phyloP scores from a whole-genome alignment of 1,139 yeast species.

The Meyerozyma sp. region DNA sequence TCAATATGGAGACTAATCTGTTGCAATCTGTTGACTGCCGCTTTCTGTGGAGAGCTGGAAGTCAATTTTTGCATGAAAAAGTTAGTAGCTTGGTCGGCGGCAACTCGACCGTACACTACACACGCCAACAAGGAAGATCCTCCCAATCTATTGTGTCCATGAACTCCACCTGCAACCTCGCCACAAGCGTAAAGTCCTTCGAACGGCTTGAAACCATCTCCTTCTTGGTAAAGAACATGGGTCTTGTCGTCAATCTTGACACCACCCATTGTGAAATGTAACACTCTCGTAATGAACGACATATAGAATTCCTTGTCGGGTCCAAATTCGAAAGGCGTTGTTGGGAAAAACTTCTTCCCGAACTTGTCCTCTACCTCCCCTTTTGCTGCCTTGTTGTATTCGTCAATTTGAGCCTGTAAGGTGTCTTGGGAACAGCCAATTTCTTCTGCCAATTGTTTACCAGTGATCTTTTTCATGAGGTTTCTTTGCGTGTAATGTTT shows the following conservation, averaged over 20 bases:
- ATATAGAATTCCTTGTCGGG: slow-evolving; percentile 35
- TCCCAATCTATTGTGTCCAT: slow-evolving; percentile 71
- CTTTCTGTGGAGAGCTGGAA: slow-evolving; percentile 5
- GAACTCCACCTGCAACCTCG: slow-evolving; percentile 79
- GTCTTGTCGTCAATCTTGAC: slow-evolving; percentile 58
- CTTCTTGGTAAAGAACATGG: slow-evolving; percentile 44
- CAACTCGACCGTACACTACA: slow-evolving; percentile 72
- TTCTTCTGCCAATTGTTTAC: slow-evolving; percentile 45
- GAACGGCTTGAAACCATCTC: slow-evolving; percentile 31
- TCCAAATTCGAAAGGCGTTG: slow-evolving; percentile 37
- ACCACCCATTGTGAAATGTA: slow-evolving; percentile 88
- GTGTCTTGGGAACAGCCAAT: slow-evolving; percentile 27
- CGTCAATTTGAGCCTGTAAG: slow-evolving; percentile 32
- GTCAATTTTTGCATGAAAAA: slow-evolving; percentile 28
- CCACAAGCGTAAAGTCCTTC: slow-evolving; percentile 72
- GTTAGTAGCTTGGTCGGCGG: slow-evolving; percentile 45
- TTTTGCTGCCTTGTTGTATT: slow-evolving; percentile 43
- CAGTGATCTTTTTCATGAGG: slow-evolving; percentile 49
- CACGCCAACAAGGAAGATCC: slow-evolving; percentile 76
- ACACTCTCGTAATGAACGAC: slow-evolving; percentile 64
- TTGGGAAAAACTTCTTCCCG: slow-evolving; percentile 49
- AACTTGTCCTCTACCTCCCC: slow-evolving; percentile 39
- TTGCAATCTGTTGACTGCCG: slow-evolving; percentile 32
- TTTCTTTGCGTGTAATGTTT: slow-evolving; percentile 66
- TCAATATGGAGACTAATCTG: slow-evolving; percentile 45